Evolutionary conservation across 495 filamentous ascomycete species (phyloP).

Genomic region (Tuber calosporum): DNA sequence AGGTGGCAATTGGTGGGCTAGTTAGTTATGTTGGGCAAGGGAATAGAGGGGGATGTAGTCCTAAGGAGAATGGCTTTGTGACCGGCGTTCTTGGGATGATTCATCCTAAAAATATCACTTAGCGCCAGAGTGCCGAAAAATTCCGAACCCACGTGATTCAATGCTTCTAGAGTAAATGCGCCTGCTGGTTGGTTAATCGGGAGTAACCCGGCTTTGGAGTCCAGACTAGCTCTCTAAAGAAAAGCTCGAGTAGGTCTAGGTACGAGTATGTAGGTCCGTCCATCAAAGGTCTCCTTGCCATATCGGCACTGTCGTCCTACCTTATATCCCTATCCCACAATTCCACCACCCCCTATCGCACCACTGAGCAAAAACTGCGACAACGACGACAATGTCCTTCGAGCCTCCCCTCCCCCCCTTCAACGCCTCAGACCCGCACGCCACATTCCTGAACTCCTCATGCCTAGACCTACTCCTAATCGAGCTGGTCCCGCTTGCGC

Average conservation of each 20-base stretch:
- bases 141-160: background rate
- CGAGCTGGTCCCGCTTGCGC: conserved; percentile 90
- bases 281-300: background rate
- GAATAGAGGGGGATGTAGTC: background rate
- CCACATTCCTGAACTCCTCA: conserved; percentile 69
- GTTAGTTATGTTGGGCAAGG: background rate
- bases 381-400: conserved; percentile 59
- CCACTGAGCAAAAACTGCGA: background rate
- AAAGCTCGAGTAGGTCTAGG: too few species aligned
- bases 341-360: background rate
- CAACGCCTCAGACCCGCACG: conserved; percentile 66
- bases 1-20: background rate
- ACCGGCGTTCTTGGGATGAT: background rate
- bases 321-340: background rate
- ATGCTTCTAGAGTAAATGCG: background rate
- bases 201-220: background rate
- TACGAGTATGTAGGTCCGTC: too few species aligned
- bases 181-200: background rate
- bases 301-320: background rate
- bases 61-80: background rate
- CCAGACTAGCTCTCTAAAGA: background rate
- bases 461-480: conserved; percentile 90
- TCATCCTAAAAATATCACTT: background rate
- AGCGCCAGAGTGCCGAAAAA: background rate
- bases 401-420: conserved; percentile 61